Base-by-base conservation (phyloP, 2,329 filamentous ascomycete genomes). In the Fusarium sarcochroum region DNA sequence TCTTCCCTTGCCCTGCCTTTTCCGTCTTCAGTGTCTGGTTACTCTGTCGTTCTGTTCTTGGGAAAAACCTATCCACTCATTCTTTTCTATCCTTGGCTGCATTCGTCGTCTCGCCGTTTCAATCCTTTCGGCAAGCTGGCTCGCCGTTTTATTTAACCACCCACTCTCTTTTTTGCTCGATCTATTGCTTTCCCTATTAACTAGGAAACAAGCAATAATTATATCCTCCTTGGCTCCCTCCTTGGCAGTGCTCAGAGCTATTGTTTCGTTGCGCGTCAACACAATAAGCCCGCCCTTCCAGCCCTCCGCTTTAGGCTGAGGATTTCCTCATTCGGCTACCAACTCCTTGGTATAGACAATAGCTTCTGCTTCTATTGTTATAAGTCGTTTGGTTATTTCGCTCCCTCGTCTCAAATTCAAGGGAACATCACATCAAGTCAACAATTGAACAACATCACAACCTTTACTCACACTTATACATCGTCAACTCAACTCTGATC, bases 61-160 rank as follows among this genome's bases (percentile, higher is more conserved):
- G 42, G 50, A n/a, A 44, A 27, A 48, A 46, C 53, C 53, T 41
- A 46, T 68, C 54, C 58, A 49, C 48, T 61, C 35, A 46, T 42
- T 63, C 25, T 55, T 45, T 53, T 23, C 49, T 44, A 45, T 42
- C 34, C 58, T 61, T 50, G 56, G 59, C 61, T 56, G 58, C 68
- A 61, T 63, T 60, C 59, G 58, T 71, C 62, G 52, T 38, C 44
- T 58, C 32, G 73, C 70, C 76, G 71, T 77, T 40, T 76, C 75
- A 76, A 75, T 78, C 75, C 68, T 76, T 78, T 57, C 73, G 75
- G 74, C 72, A 73, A 30, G 72, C 74, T 77, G 72, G 73, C 65
- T 70, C 57, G 51, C 69, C 69, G 55, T 70, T 66, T 60, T 49
- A 17, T 60, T 57, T 57, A 55, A 45, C 60, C 64, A 38, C 35